Percentiles rank a stretch among this genome's conserved stretches.
These are phyloP conservation scores for Globisporangium paroecandrum DNA, from an alignment of 352 stramenopile genomes.

Conservation along the genomic window DNA sequence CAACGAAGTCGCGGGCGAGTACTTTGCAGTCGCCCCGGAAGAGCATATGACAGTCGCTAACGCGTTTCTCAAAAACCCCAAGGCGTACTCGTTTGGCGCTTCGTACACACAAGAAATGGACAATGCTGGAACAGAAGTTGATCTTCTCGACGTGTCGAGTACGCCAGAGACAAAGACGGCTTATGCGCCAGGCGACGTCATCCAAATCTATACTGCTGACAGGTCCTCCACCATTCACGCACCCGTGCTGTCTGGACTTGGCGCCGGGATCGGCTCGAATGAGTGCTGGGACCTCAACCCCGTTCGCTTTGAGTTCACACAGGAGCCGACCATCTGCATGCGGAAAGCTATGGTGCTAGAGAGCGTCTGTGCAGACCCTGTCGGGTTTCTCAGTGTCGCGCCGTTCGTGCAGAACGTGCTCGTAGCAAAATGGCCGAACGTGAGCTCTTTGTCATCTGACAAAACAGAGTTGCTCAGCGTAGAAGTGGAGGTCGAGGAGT, in stretches of 20 bases:
- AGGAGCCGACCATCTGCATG: conserved; percentile 14
- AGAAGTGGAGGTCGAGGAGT: conserved; percentile 18
- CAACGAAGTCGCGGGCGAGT: conserved; percentile 41
- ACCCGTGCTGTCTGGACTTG: conserved; percentile 25
- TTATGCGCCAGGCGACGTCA: conserved; percentile 31
- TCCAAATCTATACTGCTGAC: conserved; percentile 24
- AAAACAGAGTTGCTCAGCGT: conserved; percentile 13
- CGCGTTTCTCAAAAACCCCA: conserved; percentile 41
- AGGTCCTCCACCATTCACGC: conserved; percentile 8
- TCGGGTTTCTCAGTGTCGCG: conserved; percentile 16
- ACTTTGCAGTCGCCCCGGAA: conserved; percentile 24
- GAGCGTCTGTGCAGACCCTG: conserved; percentile 10
- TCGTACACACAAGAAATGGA: background rate
- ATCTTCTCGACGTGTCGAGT: background rate
- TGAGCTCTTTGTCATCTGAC: conserved; percentile 5
- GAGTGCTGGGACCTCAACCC: conserved; percentile 24
- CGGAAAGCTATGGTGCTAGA: conserved; percentile 12
- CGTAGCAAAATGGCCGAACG: conserved; percentile 23
- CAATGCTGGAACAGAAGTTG: background rate
- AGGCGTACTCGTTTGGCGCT: conserved; percentile 26
- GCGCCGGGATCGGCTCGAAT: conserved; percentile 17
- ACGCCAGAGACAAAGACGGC: background rate
- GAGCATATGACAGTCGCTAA: conserved; percentile 29
- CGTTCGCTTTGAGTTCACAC: conserved; percentile 26
- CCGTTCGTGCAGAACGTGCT: conserved; percentile 21